Conservation (phyloP, 2,329 filamentous ascomycete genomes). For the Pleomassaria siparia region DNA sequence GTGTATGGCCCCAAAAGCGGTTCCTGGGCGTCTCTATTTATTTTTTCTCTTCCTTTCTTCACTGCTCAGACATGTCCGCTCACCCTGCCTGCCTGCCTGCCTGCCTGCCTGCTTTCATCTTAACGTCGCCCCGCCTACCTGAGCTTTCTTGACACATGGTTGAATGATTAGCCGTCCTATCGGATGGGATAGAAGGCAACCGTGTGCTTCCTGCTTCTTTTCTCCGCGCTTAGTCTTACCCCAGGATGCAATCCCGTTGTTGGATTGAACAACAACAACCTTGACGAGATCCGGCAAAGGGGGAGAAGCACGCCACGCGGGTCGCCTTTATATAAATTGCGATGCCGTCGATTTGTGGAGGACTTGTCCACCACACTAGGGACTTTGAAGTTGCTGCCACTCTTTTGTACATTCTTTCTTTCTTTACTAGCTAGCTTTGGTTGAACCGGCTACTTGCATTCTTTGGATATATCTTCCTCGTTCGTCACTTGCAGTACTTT, state of each 20-base stretch:
- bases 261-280: not conserved
- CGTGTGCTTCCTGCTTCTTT: not conserved
- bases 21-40: too few species aligned
- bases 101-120: too few species aligned
- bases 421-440: slow-evolving; percentile 3
- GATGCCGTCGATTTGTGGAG: not conserved
- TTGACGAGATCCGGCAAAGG: not conserved
- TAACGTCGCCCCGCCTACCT: too few species aligned
- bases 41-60: not conserved
- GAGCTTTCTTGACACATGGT: not conserved
- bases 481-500: not conserved
- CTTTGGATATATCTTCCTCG: slow-evolving; percentile 1
- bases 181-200: not conserved
- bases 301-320: not conserved
- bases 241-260: not conserved
- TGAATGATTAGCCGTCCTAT: not conserved
- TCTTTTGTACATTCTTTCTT: slow-evolving; percentile 5
- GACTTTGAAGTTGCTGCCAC: slow-evolving; percentile 11
- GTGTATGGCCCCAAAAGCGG: too few species aligned
- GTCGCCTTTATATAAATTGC: slow-evolving; percentile 2
- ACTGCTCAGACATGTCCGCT: slow-evolving; percentile 12
- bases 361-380: slow-evolving; percentile 8
- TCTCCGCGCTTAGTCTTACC: not conserved
- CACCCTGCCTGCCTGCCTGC: too few species aligned
- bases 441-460: slow-evolving; percentile 8